These are phyloP conservation scores for Cadophora gregata DNA, from an alignment of 2,329 filamentous ascomycete genomes.

Conservation along the genomic window DNA sequence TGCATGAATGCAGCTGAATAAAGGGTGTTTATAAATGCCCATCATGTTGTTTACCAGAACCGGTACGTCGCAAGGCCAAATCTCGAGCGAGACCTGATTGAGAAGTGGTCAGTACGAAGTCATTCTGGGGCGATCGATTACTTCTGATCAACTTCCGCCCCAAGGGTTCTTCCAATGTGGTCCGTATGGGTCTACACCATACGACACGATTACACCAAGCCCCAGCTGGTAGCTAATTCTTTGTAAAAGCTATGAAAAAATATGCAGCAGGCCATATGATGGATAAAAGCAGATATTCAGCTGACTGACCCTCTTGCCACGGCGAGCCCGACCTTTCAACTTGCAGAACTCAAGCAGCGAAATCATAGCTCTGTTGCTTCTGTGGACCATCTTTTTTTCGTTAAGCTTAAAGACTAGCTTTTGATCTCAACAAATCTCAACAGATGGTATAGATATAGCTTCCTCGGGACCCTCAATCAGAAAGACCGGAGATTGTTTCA, in stretches of 20 bases:
- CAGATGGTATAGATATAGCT: not conserved
- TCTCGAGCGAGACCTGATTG: no score
- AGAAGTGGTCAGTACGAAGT: no score
- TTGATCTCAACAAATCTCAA: slow-evolving; percentile 20
- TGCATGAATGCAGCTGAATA: no score
- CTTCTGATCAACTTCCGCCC: no score
- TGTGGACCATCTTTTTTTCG: slow-evolving; percentile 7
- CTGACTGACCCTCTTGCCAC: slow-evolving; percentile 21
- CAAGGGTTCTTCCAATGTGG: no score
- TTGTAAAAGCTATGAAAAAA: not conserved
- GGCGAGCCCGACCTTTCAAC: slow-evolving; percentile 17
- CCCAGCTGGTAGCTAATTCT: not conserved
- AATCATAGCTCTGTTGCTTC: not conserved
- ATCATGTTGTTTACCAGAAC: no score
- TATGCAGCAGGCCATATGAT: not conserved
- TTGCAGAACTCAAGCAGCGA: slow-evolving; percentile 21
- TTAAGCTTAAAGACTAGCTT: slow-evolving; percentile 28
- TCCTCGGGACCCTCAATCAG: slow-evolving; percentile 21
- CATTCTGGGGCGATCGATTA: no score
- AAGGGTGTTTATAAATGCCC: no score
- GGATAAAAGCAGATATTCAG: not conserved
- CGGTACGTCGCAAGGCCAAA: no score
- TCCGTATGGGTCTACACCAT: slow-evolving; percentile 3
- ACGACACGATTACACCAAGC: not conserved
- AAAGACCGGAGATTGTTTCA: slow-evolving; percentile 26